phyloP scores from a whole-genome alignment of 225 moss, liverwort and hornwort species.

The Takakia lepidozioides region DNA sequence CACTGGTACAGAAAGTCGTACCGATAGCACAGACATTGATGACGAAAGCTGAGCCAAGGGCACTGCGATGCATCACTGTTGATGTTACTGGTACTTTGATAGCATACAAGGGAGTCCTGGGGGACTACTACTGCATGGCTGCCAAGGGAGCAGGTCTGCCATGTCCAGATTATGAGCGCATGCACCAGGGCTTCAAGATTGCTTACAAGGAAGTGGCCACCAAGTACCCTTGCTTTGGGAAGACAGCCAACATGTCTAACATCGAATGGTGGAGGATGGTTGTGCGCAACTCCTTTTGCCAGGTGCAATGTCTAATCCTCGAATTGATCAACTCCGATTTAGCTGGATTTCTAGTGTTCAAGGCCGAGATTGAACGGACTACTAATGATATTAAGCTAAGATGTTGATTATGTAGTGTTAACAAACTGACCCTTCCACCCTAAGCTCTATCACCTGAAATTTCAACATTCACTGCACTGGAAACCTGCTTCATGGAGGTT shows the following conservation, averaged over 20 bases:
- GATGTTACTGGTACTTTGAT: slow-evolving; percentile 98
- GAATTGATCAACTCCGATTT: too few relatives aligned
- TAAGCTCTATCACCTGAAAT: too few relatives aligned
- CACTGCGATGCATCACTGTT: slow-evolving; percentile 66
- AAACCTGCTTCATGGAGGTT: too few relatives aligned
- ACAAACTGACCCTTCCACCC: too few relatives aligned
- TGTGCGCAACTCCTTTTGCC: slow-evolving; percentile 75
- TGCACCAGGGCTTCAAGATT: slow-evolving; percentile 96
- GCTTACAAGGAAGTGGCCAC: slow-evolving; percentile 86
- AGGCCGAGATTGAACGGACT: too few relatives aligned
- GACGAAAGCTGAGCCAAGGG: slow-evolving; percentile 27
- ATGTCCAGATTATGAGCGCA: slow-evolving; percentile 88
- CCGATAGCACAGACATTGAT: slow-evolving; percentile 15
- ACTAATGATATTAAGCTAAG: too few relatives aligned
- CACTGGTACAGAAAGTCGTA: slow-evolving; percentile 14
- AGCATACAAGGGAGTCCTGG: slow-evolving; percentile 74
- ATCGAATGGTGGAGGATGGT: slow-evolving; percentile 85
- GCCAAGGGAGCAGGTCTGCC: slow-evolving; percentile 83
- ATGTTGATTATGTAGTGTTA: too few relatives aligned
- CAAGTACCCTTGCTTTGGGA: slow-evolving; percentile 83
- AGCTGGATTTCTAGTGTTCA: too few relatives aligned
- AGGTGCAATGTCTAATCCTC: slow-evolving; percentile 60
- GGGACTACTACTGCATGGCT: slow-evolving; percentile 98
- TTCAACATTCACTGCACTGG: too few relatives aligned
- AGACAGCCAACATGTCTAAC: slow-evolving; percentile 50